phyloP scores from a whole-genome alignment of 495 filamentous ascomycete species.

The Gamarada debralockiae region DNA sequence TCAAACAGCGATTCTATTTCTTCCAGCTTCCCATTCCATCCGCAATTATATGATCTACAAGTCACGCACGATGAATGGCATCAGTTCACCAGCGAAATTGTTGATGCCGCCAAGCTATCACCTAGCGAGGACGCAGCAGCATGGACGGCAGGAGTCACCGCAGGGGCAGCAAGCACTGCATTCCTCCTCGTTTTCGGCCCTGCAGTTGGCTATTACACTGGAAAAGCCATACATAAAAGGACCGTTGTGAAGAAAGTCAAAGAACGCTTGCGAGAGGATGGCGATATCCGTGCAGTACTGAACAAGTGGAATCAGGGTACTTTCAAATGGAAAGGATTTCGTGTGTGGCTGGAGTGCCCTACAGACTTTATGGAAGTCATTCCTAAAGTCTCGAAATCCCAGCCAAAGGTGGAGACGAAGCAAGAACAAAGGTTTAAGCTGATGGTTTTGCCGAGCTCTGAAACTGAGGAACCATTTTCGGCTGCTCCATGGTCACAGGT shows the following conservation, averaged over 20 bases:
- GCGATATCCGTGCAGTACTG: slow-evolving; percentile 9
- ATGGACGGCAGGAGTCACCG: slow-evolving; percentile 17
- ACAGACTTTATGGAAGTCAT: background rate
- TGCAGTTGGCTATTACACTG: slow-evolving; percentile 15
- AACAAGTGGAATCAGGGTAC: slow-evolving; percentile 13
- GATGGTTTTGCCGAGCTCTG: background rate
- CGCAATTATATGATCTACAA: slow-evolving; percentile 4
- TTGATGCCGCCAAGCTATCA: slow-evolving; percentile 12
- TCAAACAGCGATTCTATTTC: slow-evolving; percentile 7
- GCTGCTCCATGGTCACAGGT: too few relatives aligned
- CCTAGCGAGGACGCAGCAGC: slow-evolving; percentile 15
- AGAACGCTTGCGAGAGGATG: slow-evolving; percentile 15
- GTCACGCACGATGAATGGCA: slow-evolving; percentile 16
- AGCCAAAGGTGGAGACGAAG: background rate
- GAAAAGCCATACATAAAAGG: slow-evolving; percentile 14
- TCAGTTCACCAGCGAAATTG: slow-evolving; percentile 16
- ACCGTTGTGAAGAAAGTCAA: slow-evolving; percentile 15
- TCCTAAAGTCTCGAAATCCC: background rate
- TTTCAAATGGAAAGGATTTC: slow-evolving; percentile 14
- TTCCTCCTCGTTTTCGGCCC: slow-evolving; percentile 16
- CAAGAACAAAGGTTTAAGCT: slow-evolving; percentile 1
- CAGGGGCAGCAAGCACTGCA: slow-evolving; percentile 9
- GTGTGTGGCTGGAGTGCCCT: slow-evolving; percentile 20
- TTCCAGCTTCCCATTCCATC: slow-evolving; percentile 17
- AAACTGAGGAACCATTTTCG: slow-evolving; percentile 2